Percentiles rank a stretch among this genome's conserved stretches.
These are phyloP conservation scores for Ilyonectria sp. DNA, from an alignment of 2,329 filamentous ascomycete species.

Conservation along the genomic window DNA sequence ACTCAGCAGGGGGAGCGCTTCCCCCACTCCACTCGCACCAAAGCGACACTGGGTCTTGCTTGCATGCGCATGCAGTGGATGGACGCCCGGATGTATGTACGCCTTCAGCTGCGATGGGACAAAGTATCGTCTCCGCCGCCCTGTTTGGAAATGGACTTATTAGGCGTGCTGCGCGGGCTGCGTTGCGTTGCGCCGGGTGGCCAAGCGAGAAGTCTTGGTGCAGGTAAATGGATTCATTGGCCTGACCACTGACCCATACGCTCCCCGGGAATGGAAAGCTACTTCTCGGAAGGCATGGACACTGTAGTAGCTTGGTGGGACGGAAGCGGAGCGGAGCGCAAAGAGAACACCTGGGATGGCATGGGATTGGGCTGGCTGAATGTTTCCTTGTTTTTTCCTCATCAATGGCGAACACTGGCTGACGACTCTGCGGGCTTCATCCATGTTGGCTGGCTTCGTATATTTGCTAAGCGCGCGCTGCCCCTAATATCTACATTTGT, in stretches of 20 bases:
- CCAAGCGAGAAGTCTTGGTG: slow-evolving; percentile 18
- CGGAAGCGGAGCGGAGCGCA: slow-evolving; percentile 20
- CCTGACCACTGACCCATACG: slow-evolving; percentile 13
- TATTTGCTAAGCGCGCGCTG: background rate
- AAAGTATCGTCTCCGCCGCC: slow-evolving; percentile 1
- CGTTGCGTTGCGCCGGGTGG: slow-evolving; percentile 11
- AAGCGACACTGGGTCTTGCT: slow-evolving; percentile 29
- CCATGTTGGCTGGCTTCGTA: slow-evolving; percentile 20
- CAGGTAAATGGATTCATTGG: slow-evolving; percentile 16
- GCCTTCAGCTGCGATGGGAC: slow-evolving; percentile 25
- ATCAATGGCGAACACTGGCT: slow-evolving; percentile 22
- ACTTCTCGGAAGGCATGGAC: slow-evolving; percentile 20
- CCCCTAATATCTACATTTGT: background rate
- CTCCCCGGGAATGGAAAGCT: slow-evolving; percentile 13
- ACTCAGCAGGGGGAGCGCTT: slow-evolving; percentile 25
- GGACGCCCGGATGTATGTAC: slow-evolving; percentile 3
- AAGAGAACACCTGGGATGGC: slow-evolving; percentile 23
- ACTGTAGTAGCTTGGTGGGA: slow-evolving; percentile 23
- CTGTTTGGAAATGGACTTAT: slow-evolving; percentile 12
- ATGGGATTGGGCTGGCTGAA: slow-evolving; percentile 25
- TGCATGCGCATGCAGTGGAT: slow-evolving; percentile 25
- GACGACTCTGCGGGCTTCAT: slow-evolving; percentile 13
- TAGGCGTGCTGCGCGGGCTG: slow-evolving; percentile 6
- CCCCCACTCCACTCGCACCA: slow-evolving; percentile 25
- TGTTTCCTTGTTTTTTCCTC: slow-evolving; percentile 28